These are phyloP conservation scores for Graphilbum fragrans DNA, from an alignment of 2,329 filamentous ascomycete genomes.

Conservation along the genomic window DNA sequence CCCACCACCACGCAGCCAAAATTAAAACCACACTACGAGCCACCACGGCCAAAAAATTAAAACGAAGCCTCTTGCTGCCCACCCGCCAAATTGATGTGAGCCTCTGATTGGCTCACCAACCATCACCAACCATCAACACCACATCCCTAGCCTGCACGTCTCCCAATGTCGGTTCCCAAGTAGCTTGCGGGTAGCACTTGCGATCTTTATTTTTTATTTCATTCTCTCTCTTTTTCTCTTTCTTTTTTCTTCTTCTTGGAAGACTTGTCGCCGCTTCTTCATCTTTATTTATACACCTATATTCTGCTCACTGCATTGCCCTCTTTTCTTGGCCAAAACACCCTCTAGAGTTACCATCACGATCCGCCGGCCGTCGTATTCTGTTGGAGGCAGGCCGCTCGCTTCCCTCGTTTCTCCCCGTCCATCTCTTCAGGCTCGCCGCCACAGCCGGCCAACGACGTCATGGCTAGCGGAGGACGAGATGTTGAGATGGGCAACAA, in stretches of 20 bases:
- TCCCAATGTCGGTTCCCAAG: background rate
- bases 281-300: background rate
- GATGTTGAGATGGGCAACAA: slow-evolving; percentile 20
- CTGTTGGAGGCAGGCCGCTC: background rate
- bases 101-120: background rate
- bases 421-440: too few relatives aligned
- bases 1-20: too few relatives aligned
- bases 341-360: too few relatives aligned
- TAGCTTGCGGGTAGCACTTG: background rate
- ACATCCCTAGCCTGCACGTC: too few relatives aligned
- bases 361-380: too few relatives aligned
- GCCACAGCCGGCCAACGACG: background rate
- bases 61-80: background rate
- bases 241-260: background rate
- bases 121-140: too few relatives aligned
- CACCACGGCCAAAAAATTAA: too few relatives aligned
- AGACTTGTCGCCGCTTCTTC: background rate
- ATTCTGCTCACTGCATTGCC: too few relatives aligned
- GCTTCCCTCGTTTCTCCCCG: background rate
- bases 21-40: background rate
- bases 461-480: slow-evolving; percentile 8
- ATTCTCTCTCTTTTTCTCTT: background rate
- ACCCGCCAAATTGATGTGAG: background rate
- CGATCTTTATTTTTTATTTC: background rate
- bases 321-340: too few relatives aligned